A percentile compares a stretch with the other conserved stretches of the same genome.
phyloP scores from a whole-genome alignment of 2,329 filamentous ascomycete genomes.

The Exophiala sideris region DNA sequence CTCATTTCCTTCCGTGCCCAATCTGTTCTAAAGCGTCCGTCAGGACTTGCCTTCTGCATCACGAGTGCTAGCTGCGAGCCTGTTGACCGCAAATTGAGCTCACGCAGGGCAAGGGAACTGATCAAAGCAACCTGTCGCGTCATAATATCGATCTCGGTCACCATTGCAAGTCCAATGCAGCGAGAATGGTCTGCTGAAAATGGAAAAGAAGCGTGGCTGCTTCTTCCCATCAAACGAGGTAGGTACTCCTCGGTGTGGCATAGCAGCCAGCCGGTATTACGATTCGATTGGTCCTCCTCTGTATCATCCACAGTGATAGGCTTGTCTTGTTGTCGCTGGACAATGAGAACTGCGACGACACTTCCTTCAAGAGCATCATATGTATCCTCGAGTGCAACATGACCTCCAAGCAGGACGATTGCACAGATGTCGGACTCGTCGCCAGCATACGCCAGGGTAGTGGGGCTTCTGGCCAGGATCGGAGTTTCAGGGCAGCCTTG shows the following conservation, averaged over 20 bases:
- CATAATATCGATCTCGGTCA: conserved; percentile 17
- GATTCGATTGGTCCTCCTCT: not conserved
- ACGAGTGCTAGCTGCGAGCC: conserved; percentile 16
- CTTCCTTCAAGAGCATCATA: conserved; percentile 52
- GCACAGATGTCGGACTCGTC: conserved; percentile 49
- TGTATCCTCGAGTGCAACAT: conserved; percentile 46
- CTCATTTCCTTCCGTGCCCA: conserved; percentile 19
- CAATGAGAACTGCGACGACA: conserved; percentile 52
- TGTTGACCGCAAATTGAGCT: conserved; percentile 4
- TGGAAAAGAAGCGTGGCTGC: not conserved
- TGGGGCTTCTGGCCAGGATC: conserved; percentile 38
- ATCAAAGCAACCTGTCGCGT: conserved; percentile 11
- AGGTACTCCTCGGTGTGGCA: conserved; percentile 16
- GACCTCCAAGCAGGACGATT: conserved; percentile 49
- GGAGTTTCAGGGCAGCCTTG: conserved; percentile 46
- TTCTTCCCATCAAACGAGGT: conserved; percentile 6
- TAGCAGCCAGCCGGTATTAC: not conserved
- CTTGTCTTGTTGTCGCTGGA: conserved; percentile 1
- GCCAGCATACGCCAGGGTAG: conserved; percentile 41
- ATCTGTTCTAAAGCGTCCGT: conserved; percentile 18
- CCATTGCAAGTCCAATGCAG: conserved; percentile 20
- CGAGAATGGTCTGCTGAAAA: conserved; percentile 13
- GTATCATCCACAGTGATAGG: not conserved
- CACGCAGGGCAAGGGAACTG: conserved; percentile 4
- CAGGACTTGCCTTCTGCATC: conserved; percentile 20